A percentile compares a stretch with the other conserved stretches of the same genome.
Evolutionary conservation across 371 early-diverging fungal genomes (phyloP).

Genomic region (Syncephalastrum sp.): DNA sequence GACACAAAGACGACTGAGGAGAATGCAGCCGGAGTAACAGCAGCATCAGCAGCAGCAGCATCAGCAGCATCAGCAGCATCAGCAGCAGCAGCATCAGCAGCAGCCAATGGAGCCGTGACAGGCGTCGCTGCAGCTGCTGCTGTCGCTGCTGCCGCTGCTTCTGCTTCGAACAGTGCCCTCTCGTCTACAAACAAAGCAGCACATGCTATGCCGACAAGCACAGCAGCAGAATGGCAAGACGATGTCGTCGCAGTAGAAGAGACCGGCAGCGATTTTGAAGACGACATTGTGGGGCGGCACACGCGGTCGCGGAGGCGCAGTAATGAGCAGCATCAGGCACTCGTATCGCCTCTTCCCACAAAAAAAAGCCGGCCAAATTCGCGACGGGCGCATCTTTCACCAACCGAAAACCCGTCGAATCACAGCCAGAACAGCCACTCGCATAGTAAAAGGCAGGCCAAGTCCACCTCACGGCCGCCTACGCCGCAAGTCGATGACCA

Average conservation of each 20-base stretch:
- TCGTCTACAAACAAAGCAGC: too few species aligned
- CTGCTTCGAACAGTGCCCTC: too few species aligned
- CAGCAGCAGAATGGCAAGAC: not conserved
- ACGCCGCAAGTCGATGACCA: conserved; percentile 12
- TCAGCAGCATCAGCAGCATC: conserved; percentile 8
- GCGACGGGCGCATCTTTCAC: conserved; percentile 7
- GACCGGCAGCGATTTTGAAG: conserved; percentile 1
- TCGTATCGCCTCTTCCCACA: conserved; percentile 4
- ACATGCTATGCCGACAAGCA: too few species aligned
- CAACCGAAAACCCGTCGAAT: conserved; percentile 7
- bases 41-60: conserved; percentile 10
- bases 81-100: conserved; percentile 11
- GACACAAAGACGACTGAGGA: conserved; percentile 22
- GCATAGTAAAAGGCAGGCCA: conserved; percentile 7
- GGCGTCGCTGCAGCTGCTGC: too few species aligned
- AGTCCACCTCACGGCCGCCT: conserved; percentile 12
- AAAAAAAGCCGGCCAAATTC: conserved; percentile 9
- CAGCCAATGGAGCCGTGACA: conserved; percentile 3
- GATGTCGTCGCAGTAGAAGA: not conserved
- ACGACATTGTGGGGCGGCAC: too few species aligned
- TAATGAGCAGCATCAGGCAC: not conserved
- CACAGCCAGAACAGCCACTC: conserved; percentile 4
- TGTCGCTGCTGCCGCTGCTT: too few species aligned
- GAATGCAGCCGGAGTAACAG: conserved; percentile 14
- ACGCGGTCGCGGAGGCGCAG: conserved; percentile 19